phyloP scores from a whole-genome alignment of 1,139 yeast species.

The Saccharomyces uvarum region DNA sequence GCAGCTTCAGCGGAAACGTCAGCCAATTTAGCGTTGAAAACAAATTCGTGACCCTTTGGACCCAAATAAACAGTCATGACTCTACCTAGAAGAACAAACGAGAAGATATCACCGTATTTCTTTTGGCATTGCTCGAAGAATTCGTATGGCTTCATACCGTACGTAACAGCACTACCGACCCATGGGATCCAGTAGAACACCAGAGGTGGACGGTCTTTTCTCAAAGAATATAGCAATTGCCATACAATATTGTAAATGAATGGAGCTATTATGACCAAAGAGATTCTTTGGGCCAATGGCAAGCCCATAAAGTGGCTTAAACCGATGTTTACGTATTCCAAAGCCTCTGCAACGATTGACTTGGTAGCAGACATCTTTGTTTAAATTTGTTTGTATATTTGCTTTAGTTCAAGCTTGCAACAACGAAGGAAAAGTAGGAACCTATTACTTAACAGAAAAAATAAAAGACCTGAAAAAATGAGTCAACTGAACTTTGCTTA shows the following conservation, averaged over 20 bases:
- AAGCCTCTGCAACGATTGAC: constrained; percentile 16
- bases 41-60: constrained; percentile 95
- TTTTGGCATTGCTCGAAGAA: constrained; percentile 72
- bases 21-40: constrained; percentile 78
- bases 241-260: constrained; percentile 54
- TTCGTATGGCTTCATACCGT: constrained; percentile 89
- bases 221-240: constrained; percentile 64
- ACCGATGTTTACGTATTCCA: constrained; percentile 11
- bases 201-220: constrained; percentile 78
- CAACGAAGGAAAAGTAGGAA: not conserved
- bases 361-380: constrained; percentile 5
- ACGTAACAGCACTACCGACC: constrained; percentile 83
- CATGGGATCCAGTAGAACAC: constrained; percentile 93
- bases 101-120: constrained; percentile 86
- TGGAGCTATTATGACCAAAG: constrained; percentile 30
- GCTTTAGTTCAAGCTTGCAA: not conserved
- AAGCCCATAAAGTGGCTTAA: constrained; percentile 22
- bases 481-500: not conserved
- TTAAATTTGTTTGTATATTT: not conserved
- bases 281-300: constrained; percentile 28
- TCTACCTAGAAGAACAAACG: constrained; percentile 81
- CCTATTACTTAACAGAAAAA: not conserved
- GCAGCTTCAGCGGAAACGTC: constrained; percentile 97
- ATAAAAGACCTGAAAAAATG: not conserved
- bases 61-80: constrained; percentile 95